Percentiles rank a stretch among this genome's conserved stretches.
Conservation (phyloP, 495 filamentous ascomycete species). For the Xylaria grammica region DNA sequence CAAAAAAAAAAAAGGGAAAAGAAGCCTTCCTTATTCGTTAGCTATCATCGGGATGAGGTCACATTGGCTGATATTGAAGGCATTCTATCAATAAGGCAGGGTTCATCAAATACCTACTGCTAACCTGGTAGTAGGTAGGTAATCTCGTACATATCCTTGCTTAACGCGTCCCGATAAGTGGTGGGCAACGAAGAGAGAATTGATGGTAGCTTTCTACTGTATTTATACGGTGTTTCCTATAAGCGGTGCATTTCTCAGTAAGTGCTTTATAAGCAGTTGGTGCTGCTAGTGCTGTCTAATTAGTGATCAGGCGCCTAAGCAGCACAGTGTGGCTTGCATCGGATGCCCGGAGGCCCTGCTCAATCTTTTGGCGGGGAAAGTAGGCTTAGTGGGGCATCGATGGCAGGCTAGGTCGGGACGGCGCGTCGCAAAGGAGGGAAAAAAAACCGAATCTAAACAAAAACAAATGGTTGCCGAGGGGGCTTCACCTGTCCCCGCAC, state of each 20-base stretch:
- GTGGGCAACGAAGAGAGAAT: too few species aligned
- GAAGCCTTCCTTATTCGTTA: neutral
- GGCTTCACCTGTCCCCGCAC: constrained; percentile 16
- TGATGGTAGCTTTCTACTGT: too few species aligned
- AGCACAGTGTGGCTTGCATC: neutral
- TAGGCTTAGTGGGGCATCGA: constrained; percentile 7
- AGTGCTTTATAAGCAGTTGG: too few species aligned
- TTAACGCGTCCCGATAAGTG: too few species aligned
- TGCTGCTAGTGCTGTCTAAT: too few species aligned
- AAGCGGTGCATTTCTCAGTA: too few species aligned
- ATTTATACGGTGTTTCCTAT: neutral
- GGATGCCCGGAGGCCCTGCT: neutral
- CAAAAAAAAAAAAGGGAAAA: neutral
- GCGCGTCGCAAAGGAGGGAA: constrained; percentile 21
- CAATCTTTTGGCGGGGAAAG: constrained; percentile 11
- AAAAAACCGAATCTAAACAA: constrained; percentile 33
- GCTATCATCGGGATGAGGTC: constrained; percentile 1
- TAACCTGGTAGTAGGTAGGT: neutral
- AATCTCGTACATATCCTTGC: too few species aligned
- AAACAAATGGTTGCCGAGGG: constrained; percentile 53
- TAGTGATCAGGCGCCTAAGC: too few species aligned
- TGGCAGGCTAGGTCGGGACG: neutral
- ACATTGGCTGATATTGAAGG: too few species aligned
- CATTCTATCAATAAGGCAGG: too few species aligned
- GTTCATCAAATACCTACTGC: neutral